phyloP scores from a whole-genome alignment of 1,139 yeast species.

The Zygoascus sp. region DNA sequence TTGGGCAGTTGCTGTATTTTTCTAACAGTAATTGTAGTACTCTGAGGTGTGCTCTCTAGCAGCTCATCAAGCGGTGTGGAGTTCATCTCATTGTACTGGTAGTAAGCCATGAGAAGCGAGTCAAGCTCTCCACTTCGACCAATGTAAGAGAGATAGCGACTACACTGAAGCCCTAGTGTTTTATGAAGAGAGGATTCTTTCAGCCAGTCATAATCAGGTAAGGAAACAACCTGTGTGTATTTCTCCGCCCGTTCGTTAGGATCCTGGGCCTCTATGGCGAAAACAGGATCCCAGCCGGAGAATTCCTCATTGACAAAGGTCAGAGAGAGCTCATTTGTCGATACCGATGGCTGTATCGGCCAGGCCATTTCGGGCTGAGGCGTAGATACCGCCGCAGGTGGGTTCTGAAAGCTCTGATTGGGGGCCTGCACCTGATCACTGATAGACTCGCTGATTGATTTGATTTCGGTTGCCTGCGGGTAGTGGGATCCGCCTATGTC shows the following conservation, averaged over 20 bases:
- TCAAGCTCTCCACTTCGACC: constrained; percentile 29
- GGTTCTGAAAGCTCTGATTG: not conserved
- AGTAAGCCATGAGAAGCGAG: constrained; percentile 24
- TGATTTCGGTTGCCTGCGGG: not conserved
- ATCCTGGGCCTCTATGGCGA: not conserved
- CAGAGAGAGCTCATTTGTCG: constrained; percentile 5
- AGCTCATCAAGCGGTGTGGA: constrained; percentile 13
- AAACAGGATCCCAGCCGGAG: constrained; percentile 6
- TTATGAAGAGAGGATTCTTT: constrained; percentile 26
- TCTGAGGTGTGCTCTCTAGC: not conserved
- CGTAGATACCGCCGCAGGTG: not conserved
- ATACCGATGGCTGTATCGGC: not conserved
- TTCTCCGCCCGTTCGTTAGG: not conserved
- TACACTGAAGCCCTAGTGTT: constrained; percentile 28
- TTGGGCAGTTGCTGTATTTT: not conserved
- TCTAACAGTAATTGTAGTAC: constrained; percentile 14
- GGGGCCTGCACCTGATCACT: not conserved
- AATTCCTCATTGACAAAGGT: constrained; percentile 7
- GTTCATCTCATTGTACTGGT: constrained; percentile 23
- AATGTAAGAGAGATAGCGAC: constrained; percentile 27
- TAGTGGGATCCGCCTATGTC: not conserved
- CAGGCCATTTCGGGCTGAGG: not conserved
- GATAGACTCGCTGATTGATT: no score
- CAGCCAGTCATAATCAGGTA: constrained; percentile 28
- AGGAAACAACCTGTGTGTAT: constrained; percentile 19